Base-by-base conservation (phyloP, 352 stramenopile genomes). In the Phytopythium litorale region DNA sequence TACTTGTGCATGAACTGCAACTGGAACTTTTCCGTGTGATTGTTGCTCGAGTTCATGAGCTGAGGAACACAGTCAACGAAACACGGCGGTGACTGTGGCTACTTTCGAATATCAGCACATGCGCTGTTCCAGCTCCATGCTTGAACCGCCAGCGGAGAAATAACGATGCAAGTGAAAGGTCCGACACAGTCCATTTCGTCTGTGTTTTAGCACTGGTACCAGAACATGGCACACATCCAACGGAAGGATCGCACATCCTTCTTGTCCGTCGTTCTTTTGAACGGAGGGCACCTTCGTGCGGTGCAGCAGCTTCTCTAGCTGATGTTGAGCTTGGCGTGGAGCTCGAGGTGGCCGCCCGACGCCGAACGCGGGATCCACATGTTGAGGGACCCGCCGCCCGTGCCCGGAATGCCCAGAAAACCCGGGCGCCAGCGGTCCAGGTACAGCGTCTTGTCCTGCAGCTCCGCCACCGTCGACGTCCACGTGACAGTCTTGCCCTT, bases 391-490 rank as follows among this genome's bases (percentile, higher is more conserved):
- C 83, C 83, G 49, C 83, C 83, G 15, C 73, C 74, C 12, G 73
- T 86, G 25, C 77, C 74, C 3, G 81, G 77, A 12, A 92, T 56
- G 32, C 78, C 75, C 7, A 87, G 64, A 52, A 87, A 73, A 11
- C 74, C 76, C 5, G 77, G 65, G 13, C 83, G 80, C 77, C 79
- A 90, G 12, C 81, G 79, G 72, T 88, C 79, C 56, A 89, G 28
- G 69, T 88, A 91, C 51, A 89, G 25, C 12, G 82, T 91, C 73
- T 84, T 87, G 58, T 72, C 68, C 52, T 72, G 53, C 23, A 88
- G 61, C 7, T 64, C 33, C 18, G 61, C 25, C 19, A 88, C 71
- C 0, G 60, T 73, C 4, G 73, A 75, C 1, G 53, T 78, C 78
- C 78, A 88, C 12, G 40, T 66, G 19, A 73, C 74, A 0, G 61